phyloP scores from a whole-genome alignment of 371 early-diverging fungal genomes.

The Hamiltosporidium magnivora region DNA sequence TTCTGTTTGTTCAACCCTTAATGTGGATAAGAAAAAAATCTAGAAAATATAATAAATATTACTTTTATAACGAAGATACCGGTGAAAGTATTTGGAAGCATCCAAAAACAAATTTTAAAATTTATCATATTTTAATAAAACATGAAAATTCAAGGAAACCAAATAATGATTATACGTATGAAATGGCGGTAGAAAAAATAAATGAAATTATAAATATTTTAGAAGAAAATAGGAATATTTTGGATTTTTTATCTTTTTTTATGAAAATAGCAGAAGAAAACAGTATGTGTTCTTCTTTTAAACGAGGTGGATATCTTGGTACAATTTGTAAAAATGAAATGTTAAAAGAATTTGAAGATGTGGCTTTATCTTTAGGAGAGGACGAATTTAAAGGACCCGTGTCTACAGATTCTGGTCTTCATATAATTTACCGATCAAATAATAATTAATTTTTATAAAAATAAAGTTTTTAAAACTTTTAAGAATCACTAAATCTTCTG shows the following conservation, averaged over 20 bases:
- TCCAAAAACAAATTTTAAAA: slow-evolving; percentile 10
- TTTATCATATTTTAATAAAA: slow-evolving; percentile 31
- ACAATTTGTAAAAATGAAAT: slow-evolving; percentile 29
- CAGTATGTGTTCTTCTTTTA: slow-evolving; percentile 19
- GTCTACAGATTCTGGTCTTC: slow-evolving; percentile 21
- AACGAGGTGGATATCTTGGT: slow-evolving; percentile 24
- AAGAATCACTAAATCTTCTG: no score
- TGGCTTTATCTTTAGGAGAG: slow-evolving; percentile 14
- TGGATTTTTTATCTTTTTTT: slow-evolving; percentile 12
- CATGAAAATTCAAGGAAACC: slow-evolving; percentile 26
- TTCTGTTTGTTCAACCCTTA: not conserved
- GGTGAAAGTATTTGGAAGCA: slow-evolving; percentile 3
- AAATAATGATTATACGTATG: slow-evolving; percentile 3
- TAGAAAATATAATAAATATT: not conserved
- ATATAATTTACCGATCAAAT: slow-evolving; percentile 18
- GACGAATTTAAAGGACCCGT: slow-evolving; percentile 19
- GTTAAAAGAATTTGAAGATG: slow-evolving; percentile 23
- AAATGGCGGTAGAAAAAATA: slow-evolving; percentile 5
- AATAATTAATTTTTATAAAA: no score
- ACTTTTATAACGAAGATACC: slow-evolving; percentile 23
- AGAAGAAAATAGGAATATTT: slow-evolving; percentile 2
- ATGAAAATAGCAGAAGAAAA: slow-evolving; percentile 10
- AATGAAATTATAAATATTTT: slow-evolving; percentile 8
- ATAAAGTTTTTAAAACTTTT: no score
- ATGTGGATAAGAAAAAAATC: slow-evolving; percentile 6